Evolutionary conservation across 306 rosid genomes (phyloP), one percentile per base, ranked within the genome.

Genomic region (Cucumis sativus): DNA sequence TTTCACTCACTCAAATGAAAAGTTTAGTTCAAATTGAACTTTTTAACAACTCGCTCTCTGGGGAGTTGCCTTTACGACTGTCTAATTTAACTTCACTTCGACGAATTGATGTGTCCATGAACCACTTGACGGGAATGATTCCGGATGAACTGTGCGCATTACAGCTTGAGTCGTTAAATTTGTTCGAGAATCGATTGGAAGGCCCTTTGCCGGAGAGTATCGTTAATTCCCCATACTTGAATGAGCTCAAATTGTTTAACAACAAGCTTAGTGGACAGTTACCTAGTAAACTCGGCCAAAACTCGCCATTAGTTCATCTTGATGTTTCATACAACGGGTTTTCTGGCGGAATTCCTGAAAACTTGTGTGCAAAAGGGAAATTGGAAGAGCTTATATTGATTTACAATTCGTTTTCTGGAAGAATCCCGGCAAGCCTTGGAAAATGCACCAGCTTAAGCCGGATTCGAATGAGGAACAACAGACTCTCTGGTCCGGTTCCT

Each of bases 351-450:
- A 84, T 91, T 57, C 92, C 97, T 35, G 88, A 81, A 72, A 41
- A 52, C 45, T 73, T 91, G 83, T 91, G 97, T 57, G 52, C 57
- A 10, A 62, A 84, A 1, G 89, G 97, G 58, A 59, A 0, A 17
- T 76, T 91, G 63, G 74, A 47, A 58, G 84, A 82, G 10, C 60
- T 91, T 76, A 14, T 88, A 65, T 47, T 91, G 79, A 83, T 89
- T 10, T 77, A 65, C 84, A 91, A 91, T 74, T 88, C 86, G 16
- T 91, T 91, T 78, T 88, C 95, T 5, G 95, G 92, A n/a, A 74
- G 57, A 78, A 85, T 91, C 43, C 91, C 97, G 0, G 75, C 25
- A 35, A 87, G 79, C 82, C 84, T 88, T 2, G 95, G 86, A 25
- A 76, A 84, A 9, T 91, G 95, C 67, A 62, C 13, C 79, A 88